Evolutionary conservation across 192 early-diverging fungal genomes (phyloP).

Genomic region (Neocallimastix lanati): DNA sequence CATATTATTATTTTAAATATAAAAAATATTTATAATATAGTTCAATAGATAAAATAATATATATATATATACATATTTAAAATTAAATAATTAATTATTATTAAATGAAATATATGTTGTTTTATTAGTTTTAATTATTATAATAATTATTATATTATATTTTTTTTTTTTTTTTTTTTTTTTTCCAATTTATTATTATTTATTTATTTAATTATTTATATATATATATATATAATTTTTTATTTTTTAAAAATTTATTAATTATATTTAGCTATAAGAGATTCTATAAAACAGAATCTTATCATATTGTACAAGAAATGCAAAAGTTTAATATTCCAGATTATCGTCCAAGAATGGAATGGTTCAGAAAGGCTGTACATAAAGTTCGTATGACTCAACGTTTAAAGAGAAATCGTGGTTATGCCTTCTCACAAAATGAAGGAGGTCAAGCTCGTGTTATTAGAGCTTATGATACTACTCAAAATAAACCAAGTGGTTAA

Average conservation of each 20-base stretch:
- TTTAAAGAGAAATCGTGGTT: constrained; percentile 78
- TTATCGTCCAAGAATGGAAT: constrained; percentile 91
- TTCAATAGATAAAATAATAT: no score
- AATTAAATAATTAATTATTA: no score
- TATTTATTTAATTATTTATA: constrained; percentile 4
- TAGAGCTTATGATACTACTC: constrained; percentile 56
- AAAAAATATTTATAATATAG: no score
- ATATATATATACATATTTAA: no score
- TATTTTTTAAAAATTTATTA: no score
- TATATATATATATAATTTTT: constrained; percentile 1
- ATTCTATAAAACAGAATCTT: constrained; percentile 59
- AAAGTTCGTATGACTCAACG: constrained; percentile 89
- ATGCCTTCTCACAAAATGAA: constrained; percentile 96
- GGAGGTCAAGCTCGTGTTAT: constrained; percentile 74
- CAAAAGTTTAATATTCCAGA: constrained; percentile 98
- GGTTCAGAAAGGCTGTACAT: constrained; percentile 96
- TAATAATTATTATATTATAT: no score
- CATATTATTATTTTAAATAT: no score
- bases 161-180: no score
- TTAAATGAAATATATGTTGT: no score
- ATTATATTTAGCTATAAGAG: constrained; percentile 62
- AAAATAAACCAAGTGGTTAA: constrained; percentile 35
- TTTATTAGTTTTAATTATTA: no score
- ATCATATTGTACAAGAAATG: constrained; percentile 98
- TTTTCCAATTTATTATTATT: no score